Percentiles rank a stretch among this genome's conserved stretches.
Evolutionary conservation across 2,329 filamentous ascomycete species (phyloP).

Genomic region (Fusarium virguliforme): DNA sequence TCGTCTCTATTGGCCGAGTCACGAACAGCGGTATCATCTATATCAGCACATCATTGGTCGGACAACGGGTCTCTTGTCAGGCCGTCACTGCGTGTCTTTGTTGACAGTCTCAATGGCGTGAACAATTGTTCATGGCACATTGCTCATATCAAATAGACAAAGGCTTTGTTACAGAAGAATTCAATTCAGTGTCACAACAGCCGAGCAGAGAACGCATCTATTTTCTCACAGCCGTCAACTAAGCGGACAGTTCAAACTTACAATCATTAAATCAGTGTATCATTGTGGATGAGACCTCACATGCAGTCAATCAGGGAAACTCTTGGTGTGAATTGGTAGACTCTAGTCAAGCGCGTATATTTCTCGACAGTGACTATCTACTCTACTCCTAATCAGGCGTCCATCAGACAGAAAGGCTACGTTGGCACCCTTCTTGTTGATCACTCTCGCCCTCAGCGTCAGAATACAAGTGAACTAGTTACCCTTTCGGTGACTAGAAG

Average conservation of each 20-base stretch:
- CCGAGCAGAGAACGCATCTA: neutral
- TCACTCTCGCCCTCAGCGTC: no score
- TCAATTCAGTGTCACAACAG: neutral
- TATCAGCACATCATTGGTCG: neutral
- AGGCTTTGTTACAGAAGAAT: neutral
- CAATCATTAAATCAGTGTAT: no score
- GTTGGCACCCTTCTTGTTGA: no score
- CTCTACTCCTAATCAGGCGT: neutral
- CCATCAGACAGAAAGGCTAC: neutral
- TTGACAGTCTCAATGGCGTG: neutral
- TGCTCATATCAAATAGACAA: neutral
- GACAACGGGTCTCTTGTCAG: neutral
- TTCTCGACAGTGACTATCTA: neutral
- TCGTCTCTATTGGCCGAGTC: constrained; percentile 3
- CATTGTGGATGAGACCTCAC: no score
- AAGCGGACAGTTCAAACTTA: no score
- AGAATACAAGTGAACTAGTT: no score
- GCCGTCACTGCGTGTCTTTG: neutral
- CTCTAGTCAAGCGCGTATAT: neutral
- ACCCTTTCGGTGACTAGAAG: no score
- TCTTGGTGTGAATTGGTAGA: neutral
- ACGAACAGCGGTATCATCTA: neutral
- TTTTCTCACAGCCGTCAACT: neutral
- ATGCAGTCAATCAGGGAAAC: neutral
- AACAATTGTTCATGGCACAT: no score